Evolutionary conservation across 148 eudicot genomes (phyloP), one percentile per base, ranked within the genome.

Genomic region (Drosera capensis): DNA sequence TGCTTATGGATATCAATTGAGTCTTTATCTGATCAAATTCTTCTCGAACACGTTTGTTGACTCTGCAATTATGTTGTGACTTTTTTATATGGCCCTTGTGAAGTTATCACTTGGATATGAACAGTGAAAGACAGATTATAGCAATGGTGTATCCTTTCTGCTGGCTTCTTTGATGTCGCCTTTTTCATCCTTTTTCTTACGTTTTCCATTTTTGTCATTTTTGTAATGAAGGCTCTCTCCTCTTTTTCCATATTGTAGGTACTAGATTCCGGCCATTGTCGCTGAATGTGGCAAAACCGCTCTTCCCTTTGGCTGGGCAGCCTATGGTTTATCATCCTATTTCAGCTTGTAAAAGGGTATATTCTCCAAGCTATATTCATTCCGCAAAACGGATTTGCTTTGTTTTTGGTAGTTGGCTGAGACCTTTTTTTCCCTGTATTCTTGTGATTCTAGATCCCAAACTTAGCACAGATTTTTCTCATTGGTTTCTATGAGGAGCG

Each of bases 311-410:
- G 46, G 96, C 94, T 66, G 96, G 94, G 34, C 86, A 77, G 56
- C 86, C 96, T 13, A 88, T 88, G 96, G 70, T 88, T 68, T 77
- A 88, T 25, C 96, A 88, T 56, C 94, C 77, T 20, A 84, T 88
- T 45, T 79, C 94, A 46, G 96, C 96, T 67, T 88, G 92, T 63
- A 88, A 80, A 88, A 72, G 55, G 65, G 96, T 80, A 74, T 59
- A 62, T n/a, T 26, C 19, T 3, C 9, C 31, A 9, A 28, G 31
- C 9, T 4, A 28, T 28, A 9, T 28, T 28, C 31, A 28, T 28
- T 4, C 9, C 31, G n/a, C n/a, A n/a, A n/a, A 28, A 28, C 9
- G 5, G 14, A 13, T 15, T 49, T 25, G 5, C 13, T 18, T 21
- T 12, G 21, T 28, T 25, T 28, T 25, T 15, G 14, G 11, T 9